Evolutionary conservation across 371 early-diverging fungal genomes (phyloP).

Genomic region (Batkoa obscura): DNA sequence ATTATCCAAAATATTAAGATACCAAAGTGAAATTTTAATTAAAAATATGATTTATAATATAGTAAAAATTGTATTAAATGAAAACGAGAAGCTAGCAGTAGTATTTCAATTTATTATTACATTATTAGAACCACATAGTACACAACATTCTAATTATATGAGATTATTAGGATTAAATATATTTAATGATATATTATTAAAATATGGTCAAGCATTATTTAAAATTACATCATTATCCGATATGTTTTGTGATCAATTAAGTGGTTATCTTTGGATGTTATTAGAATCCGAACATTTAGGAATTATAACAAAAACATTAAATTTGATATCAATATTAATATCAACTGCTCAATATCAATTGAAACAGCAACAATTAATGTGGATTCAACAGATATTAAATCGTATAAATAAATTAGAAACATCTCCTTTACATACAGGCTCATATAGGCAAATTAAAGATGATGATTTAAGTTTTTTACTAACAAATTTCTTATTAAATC

Average conservation of each 20-base stretch:
- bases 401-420: slow-evolving; percentile 15
- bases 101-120: slow-evolving; percentile 33
- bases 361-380: slow-evolving; percentile 10
- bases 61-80: background rate
- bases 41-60: background rate
- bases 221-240: slow-evolving; percentile 41
- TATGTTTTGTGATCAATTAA: slow-evolving; percentile 65
- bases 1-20: background rate
- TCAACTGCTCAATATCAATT: slow-evolving; percentile 3
- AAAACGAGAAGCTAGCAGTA: background rate
- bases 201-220: slow-evolving; percentile 59
- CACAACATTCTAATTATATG: slow-evolving; percentile 84
- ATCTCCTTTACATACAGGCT: slow-evolving; percentile 8
- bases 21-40: background rate
- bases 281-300: background rate
- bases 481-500: slow-evolving; percentile 12
- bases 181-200: slow-evolving; percentile 60
- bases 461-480: slow-evolving; percentile 7
- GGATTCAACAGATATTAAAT: slow-evolving; percentile 14
- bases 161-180: slow-evolving; percentile 68
- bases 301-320: background rate
- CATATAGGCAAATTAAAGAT: slow-evolving; percentile 9
- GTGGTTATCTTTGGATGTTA: slow-evolving; percentile 59
- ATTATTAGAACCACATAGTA: slow-evolving; percentile 73
- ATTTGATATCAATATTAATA: slow-evolving; percentile 7